Evolutionary conservation across 148 eudicot species (phyloP), one percentile per base, ranked within the genome.

Genomic region (Amaranthus cruentus): DNA sequence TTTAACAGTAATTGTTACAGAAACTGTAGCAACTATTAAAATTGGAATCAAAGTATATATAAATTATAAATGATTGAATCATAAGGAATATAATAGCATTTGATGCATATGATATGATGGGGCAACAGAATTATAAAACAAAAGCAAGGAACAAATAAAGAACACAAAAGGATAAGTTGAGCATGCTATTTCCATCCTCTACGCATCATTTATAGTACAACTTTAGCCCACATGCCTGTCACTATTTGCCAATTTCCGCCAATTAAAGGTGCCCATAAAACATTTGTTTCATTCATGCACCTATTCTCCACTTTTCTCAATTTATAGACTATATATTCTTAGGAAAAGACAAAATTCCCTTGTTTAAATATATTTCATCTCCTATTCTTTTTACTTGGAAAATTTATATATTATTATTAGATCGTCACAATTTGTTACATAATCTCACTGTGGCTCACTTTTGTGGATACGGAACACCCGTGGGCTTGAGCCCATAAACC

Each of bases 191-290:
- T 75, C 65, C 58, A 66, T 56, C 56, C 6, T 18, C 55, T 28
- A 28, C 38, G 38, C 38, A 28, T 28, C 38, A 28, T 28, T 28
- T 28, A 28, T 28, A 28, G 6, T 55, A 56, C 9, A 42, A 73
- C 44, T 43, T 69, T 47, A 55, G 13, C 15, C 56, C 78, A 72
- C 76, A 72, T 72, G 81, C 58, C 43, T 15, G 12, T 59, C 80
- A 77, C 76, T 66, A 66, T 28, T 70, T 64, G 43, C 47, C 64
- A 57, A 3, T 14, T 50, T 59, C 10, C 38, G 38, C 38, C 38
- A 28, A 28, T 28, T 28, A 28, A 28, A 28, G 38, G 38, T 28
- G 38, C 38, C 38, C 38, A 28, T 28, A 28, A 28, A 28, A 28
- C 38, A 28, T 28, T 28, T 28, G 38, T 28, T 28, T 28, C 38